Percentiles rank a stretch among this genome's conserved stretches.
These are phyloP conservation scores for Seiridium cupressi DNA, from an alignment of 2,329 filamentous ascomycete genomes.

Conservation along the genomic window DNA sequence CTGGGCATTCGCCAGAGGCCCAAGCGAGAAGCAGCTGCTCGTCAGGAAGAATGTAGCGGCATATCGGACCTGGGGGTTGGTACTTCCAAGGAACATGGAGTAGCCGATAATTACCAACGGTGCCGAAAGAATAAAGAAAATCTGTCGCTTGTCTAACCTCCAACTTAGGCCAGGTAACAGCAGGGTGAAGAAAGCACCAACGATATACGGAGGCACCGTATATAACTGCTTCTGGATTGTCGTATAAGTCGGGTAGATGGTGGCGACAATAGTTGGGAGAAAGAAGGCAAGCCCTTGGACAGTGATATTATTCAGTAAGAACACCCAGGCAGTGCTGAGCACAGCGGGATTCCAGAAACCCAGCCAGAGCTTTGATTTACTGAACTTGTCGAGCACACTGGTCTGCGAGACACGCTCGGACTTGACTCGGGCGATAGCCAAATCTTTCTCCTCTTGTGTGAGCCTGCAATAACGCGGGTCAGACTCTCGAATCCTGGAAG, in stretches of 20 bases:
- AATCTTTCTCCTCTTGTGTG: constrained; percentile 60
- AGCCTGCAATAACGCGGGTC: constrained; percentile 36
- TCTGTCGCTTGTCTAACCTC: constrained; percentile 55
- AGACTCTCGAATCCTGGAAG: not conserved
- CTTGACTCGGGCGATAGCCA: constrained; percentile 66
- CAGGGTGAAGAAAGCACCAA: constrained; percentile 66
- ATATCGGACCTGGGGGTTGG: constrained; percentile 55
- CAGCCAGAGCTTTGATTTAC: constrained; percentile 54
- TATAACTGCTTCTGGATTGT: constrained; percentile 66
- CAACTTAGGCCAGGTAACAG: constrained; percentile 61
- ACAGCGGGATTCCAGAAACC: constrained; percentile 63
- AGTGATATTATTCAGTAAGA: constrained; percentile 49
- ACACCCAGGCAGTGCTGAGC: constrained; percentile 21
- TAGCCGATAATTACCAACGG: constrained; percentile 69
- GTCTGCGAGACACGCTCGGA: constrained; percentile 64
- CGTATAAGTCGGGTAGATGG: constrained; percentile 58
- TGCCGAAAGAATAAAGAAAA: constrained; percentile 59
- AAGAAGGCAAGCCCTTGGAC: constrained; percentile 72
- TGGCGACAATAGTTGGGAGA: constrained; percentile 66
- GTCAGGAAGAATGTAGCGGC: constrained; percentile 70
- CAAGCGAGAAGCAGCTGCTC: constrained; percentile 60
- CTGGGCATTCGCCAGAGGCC: constrained; percentile 65
- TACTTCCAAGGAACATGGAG: constrained; percentile 65
- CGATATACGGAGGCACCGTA: constrained; percentile 69
- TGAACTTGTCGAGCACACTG: constrained; percentile 62